phyloP scores from a whole-genome alignment of 768 basidiomycete species.

The Leucocoprinus leucothites region DNA sequence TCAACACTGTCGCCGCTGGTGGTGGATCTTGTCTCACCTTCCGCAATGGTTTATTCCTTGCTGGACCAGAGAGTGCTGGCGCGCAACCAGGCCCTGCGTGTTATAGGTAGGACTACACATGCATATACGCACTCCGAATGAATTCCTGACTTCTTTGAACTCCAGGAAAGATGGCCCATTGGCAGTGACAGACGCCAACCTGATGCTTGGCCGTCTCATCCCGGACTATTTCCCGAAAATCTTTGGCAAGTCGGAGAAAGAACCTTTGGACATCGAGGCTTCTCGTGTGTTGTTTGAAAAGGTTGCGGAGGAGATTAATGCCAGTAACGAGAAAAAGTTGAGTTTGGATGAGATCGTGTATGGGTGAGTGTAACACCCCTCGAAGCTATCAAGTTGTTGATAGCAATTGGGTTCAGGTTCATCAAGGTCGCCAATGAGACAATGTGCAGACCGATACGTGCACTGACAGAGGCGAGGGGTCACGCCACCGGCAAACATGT shows the following conservation, averaged over 20 bases:
- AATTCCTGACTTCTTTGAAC: background rate
- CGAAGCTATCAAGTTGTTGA: background rate
- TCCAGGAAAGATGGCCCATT: constrained; percentile 85
- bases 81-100: constrained; percentile 93
- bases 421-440: constrained; percentile 97
- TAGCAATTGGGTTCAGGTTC: constrained; percentile 49
- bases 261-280: constrained; percentile 76
- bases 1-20: constrained; percentile 95
- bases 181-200: constrained; percentile 91
- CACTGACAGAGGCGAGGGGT: constrained; percentile 87
- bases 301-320: constrained; percentile 70
- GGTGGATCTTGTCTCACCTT: constrained; percentile 90
- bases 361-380: constrained; percentile 50
- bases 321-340: constrained; percentile 53
- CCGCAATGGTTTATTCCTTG: constrained; percentile 85
- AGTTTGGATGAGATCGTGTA: constrained; percentile 84
- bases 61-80: constrained; percentile 91
- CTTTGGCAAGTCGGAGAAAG: constrained; percentile 86
- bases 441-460: constrained; percentile 91
- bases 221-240: constrained; percentile 95
- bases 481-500: constrained; percentile 77
- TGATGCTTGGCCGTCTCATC: constrained; percentile 83
- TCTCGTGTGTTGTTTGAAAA: constrained; percentile 64
- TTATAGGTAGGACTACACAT: constrained; percentile 56
- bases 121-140: background rate